These are phyloP conservation scores for Colletotrichum cereale DNA, from an alignment of 2,329 filamentous ascomycete species.

Conservation along the genomic window DNA sequence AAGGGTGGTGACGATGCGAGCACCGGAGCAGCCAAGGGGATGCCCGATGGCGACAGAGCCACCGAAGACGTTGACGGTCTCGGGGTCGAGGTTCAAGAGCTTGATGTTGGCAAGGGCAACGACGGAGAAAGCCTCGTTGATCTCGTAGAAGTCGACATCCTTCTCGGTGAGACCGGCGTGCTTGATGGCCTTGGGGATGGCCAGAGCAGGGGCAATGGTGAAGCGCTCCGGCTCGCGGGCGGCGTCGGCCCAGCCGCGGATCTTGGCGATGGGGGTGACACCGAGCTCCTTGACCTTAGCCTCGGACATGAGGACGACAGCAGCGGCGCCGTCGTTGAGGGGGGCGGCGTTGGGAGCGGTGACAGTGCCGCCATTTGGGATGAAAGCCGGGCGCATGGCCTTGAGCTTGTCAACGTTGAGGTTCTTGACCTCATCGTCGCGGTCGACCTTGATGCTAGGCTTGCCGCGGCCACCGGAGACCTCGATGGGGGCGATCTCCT, in stretches of 20 bases:
- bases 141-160: constrained; percentile 93
- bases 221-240: constrained; percentile 93
- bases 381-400: constrained; percentile 86
- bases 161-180: constrained; percentile 86
- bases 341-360: constrained; percentile 97
- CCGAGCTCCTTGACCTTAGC: constrained; percentile 92
- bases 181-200: constrained; percentile 97
- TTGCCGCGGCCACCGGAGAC: constrained; percentile 91
- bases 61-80: constrained; percentile 95
- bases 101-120: constrained; percentile 98
- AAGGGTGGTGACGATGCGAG: constrained; percentile 91
- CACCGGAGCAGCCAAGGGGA: constrained; percentile 92
- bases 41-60: constrained; percentile 97
- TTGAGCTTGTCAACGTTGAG: constrained; percentile 87
- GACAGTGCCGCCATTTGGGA: constrained; percentile 84
- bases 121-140: constrained; percentile 99
- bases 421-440: constrained; percentile 97
- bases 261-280: constrained; percentile 94
- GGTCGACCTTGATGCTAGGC: constrained; percentile 82
- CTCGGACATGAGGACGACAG: constrained; percentile 93
- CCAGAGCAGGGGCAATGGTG: constrained; percentile 92
- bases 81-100: constrained; percentile 80
- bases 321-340: constrained; percentile 93
- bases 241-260: constrained; percentile 96
- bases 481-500: constrained; percentile 91